phyloP scores from a whole-genome alignment of 257 asterid genomes.

The Coffea canephora region DNA sequence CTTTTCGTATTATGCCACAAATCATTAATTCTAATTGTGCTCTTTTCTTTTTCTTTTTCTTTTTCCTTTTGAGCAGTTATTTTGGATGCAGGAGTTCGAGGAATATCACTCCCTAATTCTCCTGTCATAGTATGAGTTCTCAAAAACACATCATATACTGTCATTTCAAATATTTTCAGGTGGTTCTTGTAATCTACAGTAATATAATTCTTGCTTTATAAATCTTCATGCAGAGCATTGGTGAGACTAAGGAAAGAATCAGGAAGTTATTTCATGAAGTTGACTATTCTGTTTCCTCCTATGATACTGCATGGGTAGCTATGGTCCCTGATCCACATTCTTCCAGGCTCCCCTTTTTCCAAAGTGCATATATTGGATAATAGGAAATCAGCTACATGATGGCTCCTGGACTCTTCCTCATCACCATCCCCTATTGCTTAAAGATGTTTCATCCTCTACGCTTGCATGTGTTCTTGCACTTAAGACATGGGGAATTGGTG shows the following conservation, averaged over 20 bases:
- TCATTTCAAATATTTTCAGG: neutral
- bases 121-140: slow-evolving; percentile 28
- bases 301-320: slow-evolving; percentile 98
- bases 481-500: slow-evolving; percentile 74
- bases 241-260: slow-evolving; percentile 56
- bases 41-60: slow-evolving; percentile 10
- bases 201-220: slow-evolving; percentile 16
- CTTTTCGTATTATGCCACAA: no score
- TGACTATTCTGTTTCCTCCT: slow-evolving; percentile 67
- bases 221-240: slow-evolving; percentile 39
- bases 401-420: slow-evolving; percentile 94
- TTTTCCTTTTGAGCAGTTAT: slow-evolving; percentile 32
- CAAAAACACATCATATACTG: neutral
- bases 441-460: slow-evolving; percentile 76
- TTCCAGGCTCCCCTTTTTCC: slow-evolving; percentile 65
- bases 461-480: slow-evolving; percentile 89
- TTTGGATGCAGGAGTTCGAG: slow-evolving; percentile 30
- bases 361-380: slow-evolving; percentile 64
- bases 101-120: slow-evolving; percentile 25
- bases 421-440: slow-evolving; percentile 50
- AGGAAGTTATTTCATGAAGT: slow-evolving; percentile 43
- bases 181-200: neutral
- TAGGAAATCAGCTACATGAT: slow-evolving; percentile 66
- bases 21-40: no score
- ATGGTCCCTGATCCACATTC: slow-evolving; percentile 90